Evolutionary conservation across 139 green algal species (phyloP), one percentile per base, ranked within the genome.

Genomic region (Chlorella sp.): DNA sequence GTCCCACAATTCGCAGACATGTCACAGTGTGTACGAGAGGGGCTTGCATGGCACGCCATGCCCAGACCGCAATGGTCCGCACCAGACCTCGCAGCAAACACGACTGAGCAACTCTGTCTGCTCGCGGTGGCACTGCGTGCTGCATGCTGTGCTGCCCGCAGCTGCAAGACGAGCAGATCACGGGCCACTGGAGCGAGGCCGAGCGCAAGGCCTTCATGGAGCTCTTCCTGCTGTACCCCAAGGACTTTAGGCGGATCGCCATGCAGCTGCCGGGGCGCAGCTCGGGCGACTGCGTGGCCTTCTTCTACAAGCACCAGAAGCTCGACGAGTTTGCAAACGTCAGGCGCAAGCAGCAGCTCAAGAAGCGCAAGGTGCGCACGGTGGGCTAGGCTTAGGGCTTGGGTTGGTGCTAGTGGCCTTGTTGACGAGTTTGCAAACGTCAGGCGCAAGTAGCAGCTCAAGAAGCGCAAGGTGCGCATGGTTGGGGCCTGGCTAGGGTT

Each of bases 291-390:
- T 95, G 94, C 76, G 77, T 96, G 1, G 75, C 80, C 23, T 91
- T 90, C 71, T 95, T 91, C 79, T 97, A 97, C 79, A 84, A 82
- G 60, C 83, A 93, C 74, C 91, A 97, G 78, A 95, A 95, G 79
- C 86, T 85, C 22, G 89, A 95, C 49, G 92, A 96, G 72, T 97
- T 97, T 79, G 83, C 85, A 0, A 69, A 72, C 14, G 86, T 95
- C 32, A 84, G 93, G 20, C 85, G 88, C 66, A 95, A 93, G 82
- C 88, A 91, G 82, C 87, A 95, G 85, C 82, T 95, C n/a, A 93
- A 93, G 72, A 97, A 97, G 87, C 80, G 90, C 64, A 74, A 91
- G 1, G 70, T 86, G 76, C 84, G 90, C n/a, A n/a, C n/a, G n/a
- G n/a, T n/a, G n/a, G n/a, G n/a, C n/a, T n/a, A n/a, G 64, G 79